phyloP scores from a whole-genome alignment of 768 basidiomycete species.

The Gyrodon lividus region DNA sequence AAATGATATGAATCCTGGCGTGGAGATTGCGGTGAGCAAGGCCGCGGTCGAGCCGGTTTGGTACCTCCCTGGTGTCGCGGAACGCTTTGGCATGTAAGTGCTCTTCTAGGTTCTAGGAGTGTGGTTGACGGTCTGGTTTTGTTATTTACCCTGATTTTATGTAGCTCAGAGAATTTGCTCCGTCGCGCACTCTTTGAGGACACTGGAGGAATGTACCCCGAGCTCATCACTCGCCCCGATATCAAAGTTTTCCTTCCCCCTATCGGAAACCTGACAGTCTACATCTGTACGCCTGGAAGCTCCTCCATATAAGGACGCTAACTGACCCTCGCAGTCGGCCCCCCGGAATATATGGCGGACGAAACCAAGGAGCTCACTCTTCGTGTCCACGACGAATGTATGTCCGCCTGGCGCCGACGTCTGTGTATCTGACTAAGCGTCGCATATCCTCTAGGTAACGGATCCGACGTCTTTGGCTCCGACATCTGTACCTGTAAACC shows the following conservation, averaged over 20 bases:
- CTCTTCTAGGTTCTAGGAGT: not conserved
- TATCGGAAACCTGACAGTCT: conserved; percentile 87
- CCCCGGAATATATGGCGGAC: conserved; percentile 75
- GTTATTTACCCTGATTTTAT: not conserved
- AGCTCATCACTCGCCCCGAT: conserved; percentile 92
- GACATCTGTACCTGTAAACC: conserved; percentile 94
- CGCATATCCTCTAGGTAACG: conserved; percentile 59
- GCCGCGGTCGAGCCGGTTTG: conserved; percentile 97
- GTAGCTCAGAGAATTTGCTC: conserved; percentile 77
- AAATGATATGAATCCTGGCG: conserved; percentile 63
- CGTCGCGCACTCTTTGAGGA: conserved; percentile 95
- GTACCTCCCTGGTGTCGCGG: conserved; percentile 92
- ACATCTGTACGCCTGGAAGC: conserved; percentile 64
- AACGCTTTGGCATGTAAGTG: conserved; percentile 87
- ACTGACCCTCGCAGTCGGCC: conserved; percentile 57
- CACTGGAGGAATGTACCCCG: conserved; percentile 94
- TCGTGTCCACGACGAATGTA: conserved; percentile 93
- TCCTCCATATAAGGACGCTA: not conserved
- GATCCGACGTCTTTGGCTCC: conserved; percentile 94
- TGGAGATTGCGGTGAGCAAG: conserved; percentile 88
- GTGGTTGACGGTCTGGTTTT: not conserved
- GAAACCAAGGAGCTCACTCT: conserved; percentile 78
- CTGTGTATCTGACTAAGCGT: not conserved
- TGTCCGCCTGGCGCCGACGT: conserved; percentile 15
- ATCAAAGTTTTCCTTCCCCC: conserved; percentile 96